phyloP scores from a whole-genome alignment of 1,284 basidiomycete genomes.

The Clitocybe nebularis region DNA sequence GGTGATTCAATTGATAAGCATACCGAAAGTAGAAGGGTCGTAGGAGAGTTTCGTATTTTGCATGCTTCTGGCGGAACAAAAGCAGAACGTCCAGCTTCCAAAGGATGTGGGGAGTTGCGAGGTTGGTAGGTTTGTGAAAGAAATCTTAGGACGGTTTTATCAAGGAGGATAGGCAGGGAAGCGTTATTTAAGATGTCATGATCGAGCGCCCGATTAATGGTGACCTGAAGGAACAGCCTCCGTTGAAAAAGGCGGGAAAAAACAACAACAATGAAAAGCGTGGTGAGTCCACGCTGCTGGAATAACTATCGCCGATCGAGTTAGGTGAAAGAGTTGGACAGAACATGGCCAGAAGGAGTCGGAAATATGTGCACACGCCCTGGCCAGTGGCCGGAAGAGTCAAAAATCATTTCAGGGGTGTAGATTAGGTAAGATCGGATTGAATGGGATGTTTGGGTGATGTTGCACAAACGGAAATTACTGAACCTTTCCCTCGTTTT shows the following conservation, averaged over 20 bases:
- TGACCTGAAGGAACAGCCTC: conserved; percentile 30
- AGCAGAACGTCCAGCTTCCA: no score
- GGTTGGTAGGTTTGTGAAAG: no score
- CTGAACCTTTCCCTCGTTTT: conserved; percentile 8
- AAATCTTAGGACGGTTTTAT: conserved; percentile 26
- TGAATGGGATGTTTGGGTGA: neutral
- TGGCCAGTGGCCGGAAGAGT: conserved; percentile 6
- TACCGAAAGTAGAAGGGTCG: neutral
- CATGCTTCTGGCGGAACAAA: no score
- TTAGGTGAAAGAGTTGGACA: no score
- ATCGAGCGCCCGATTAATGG: conserved; percentile 31
- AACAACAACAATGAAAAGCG: conserved; percentile 20
- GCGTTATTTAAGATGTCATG: conserved; percentile 16
- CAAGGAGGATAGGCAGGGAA: conserved; percentile 25
- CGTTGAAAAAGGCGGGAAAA: conserved; percentile 25
- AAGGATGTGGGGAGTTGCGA: conserved; percentile 5
- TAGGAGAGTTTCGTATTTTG: neutral
- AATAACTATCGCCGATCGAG: neutral
- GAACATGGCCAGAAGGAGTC: no score
- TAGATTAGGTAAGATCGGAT: conserved; percentile 18
- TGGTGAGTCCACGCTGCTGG: conserved; percentile 22
- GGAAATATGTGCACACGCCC: no score
- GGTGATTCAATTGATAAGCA: neutral
- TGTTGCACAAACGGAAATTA: conserved; percentile 2
- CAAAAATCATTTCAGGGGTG: conserved; percentile 9